Percentiles rank a stretch among this genome's conserved stretches.
These are phyloP conservation scores for Podaxis pistillaris DNA, from an alignment of 768 basidiomycete genomes.

Conservation along the genomic window DNA sequence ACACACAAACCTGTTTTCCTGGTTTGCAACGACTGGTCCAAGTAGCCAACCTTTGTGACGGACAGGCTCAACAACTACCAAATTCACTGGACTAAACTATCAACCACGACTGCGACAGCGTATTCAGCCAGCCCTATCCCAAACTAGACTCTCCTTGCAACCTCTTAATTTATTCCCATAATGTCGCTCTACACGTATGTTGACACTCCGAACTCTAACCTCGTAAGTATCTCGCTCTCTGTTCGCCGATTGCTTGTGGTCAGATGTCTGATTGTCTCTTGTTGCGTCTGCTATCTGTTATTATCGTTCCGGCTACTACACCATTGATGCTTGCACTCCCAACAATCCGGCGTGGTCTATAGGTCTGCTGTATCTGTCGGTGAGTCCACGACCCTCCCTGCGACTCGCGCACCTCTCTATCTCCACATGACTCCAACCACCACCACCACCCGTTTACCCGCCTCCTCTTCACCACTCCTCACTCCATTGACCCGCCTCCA, in stretches of 20 bases:
- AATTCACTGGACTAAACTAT: background rate
- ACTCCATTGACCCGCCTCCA: background rate
- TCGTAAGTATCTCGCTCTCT: conserved; percentile 42
- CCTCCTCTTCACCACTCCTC: background rate
- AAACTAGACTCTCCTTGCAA: background rate
- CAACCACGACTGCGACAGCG: background rate
- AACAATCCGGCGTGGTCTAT: background rate
- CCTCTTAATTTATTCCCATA: background rate
- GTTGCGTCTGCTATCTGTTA: background rate
- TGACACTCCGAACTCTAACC: conserved; percentile 61
- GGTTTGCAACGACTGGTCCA: background rate
- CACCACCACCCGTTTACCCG: background rate
- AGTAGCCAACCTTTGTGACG: background rate
- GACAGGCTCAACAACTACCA: background rate
- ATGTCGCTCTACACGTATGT: conserved; percentile 58
- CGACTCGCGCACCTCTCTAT: background rate
- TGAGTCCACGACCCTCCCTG: conserved; percentile 21
- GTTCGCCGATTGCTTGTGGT: background rate
- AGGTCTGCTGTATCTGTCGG: conserved; percentile 83
- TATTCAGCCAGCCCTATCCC: background rate
- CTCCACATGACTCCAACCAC: background rate
- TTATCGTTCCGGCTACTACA: background rate
- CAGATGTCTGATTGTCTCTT: background rate
- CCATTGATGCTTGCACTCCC: background rate
- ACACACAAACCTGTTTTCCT: background rate